phyloP scores from a whole-genome alignment of 805 yeast species.

The Suhomyces sp. region DNA sequence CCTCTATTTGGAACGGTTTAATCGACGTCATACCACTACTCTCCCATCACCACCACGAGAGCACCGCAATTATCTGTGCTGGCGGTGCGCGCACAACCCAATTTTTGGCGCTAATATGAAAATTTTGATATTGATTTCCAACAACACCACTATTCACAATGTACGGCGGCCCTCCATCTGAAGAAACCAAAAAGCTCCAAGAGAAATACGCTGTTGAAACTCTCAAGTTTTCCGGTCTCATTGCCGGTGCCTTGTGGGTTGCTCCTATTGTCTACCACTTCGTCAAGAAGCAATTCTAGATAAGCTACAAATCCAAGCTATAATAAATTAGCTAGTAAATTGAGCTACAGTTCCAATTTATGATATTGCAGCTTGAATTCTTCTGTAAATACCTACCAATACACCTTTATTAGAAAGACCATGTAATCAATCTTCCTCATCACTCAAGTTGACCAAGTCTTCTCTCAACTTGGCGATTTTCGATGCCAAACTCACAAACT shows the following conservation, averaged over 20 bases:
- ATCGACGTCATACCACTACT: conserved; percentile 74
- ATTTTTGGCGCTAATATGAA: neutral
- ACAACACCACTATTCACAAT: conserved; percentile 14
- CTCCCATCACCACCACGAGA: neutral
- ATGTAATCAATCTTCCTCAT: conserved; percentile 12
- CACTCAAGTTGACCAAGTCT: conserved; percentile 22
- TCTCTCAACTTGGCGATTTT: conserved; percentile 40
- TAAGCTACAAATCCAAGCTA: neutral
- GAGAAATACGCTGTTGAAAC: conserved; percentile 61
- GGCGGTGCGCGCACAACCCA: neutral
- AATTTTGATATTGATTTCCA: neutral
- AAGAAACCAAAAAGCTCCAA: conserved; percentile 66
- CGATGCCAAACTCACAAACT: conserved; percentile 32
- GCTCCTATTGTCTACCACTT: conserved; percentile 56
- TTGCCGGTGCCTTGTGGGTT: conserved; percentile 64
- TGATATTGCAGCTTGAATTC: neutral
- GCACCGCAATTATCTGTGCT: neutral
- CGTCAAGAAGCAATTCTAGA: conserved; percentile 46
- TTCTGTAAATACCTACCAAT: neutral
- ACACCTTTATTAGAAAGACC: neutral
- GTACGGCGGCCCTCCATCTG: conserved; percentile 56
- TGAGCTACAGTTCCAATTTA: no score
- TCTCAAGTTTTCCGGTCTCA: conserved; percentile 54
- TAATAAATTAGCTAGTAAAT: no score
- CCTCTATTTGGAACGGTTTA: conserved; percentile 84